A percentile compares a stretch with the other conserved stretches of the same genome.
Evolutionary conservation across 305 asterid genomes (phyloP).

Genomic region (Petunia hybrid): DNA sequence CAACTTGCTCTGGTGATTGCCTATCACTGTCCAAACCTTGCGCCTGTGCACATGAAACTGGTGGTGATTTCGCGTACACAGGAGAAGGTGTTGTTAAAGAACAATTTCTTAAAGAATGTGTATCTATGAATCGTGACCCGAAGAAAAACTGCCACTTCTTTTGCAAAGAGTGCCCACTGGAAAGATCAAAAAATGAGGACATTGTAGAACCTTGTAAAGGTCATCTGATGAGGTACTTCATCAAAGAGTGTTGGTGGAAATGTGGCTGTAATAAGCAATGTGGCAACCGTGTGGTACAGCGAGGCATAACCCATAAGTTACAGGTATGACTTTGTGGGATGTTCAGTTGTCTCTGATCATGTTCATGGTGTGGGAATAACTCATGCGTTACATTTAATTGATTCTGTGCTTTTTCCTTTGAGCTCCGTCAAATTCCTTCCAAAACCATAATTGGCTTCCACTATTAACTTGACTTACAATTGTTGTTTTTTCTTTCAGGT

Average conservation of each 20-base stretch:
- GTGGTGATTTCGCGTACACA: slow-evolving; percentile 86
- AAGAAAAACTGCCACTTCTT: slow-evolving; percentile 64
- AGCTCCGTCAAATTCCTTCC: not conserved
- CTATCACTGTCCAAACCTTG: slow-evolving; percentile 65
- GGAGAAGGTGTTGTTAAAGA: slow-evolving; percentile 79
- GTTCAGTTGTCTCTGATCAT: slow-evolving; percentile 16
- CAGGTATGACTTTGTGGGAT: slow-evolving; percentile 58
- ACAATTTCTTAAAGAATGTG: slow-evolving; percentile 71
- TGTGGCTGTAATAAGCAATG: slow-evolving; percentile 87
- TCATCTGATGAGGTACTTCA: slow-evolving; percentile 77
- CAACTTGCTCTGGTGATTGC: slow-evolving; percentile 81
- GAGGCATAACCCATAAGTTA: slow-evolving; percentile 76
- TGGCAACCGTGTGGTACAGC: slow-evolving; percentile 94
- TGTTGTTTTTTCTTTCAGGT: slow-evolving; percentile 56
- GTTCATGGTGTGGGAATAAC: not conserved
- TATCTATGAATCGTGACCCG: slow-evolving; percentile 84
- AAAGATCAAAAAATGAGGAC: slow-evolving; percentile 70
- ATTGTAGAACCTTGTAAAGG: slow-evolving; percentile 81
- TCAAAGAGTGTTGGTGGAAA: slow-evolving; percentile 95
- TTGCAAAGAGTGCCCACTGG: slow-evolving; percentile 88
- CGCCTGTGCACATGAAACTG: slow-evolving; percentile 75
- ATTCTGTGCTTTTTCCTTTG: slow-evolving; percentile 1
- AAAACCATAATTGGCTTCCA: slow-evolving; percentile 22
- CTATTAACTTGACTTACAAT: slow-evolving; percentile 8
- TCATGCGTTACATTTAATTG: slow-evolving; percentile 14